Conservation (phyloP, 2,329 filamentous ascomycete genomes). For the Epichloe aotearoae region DNA sequence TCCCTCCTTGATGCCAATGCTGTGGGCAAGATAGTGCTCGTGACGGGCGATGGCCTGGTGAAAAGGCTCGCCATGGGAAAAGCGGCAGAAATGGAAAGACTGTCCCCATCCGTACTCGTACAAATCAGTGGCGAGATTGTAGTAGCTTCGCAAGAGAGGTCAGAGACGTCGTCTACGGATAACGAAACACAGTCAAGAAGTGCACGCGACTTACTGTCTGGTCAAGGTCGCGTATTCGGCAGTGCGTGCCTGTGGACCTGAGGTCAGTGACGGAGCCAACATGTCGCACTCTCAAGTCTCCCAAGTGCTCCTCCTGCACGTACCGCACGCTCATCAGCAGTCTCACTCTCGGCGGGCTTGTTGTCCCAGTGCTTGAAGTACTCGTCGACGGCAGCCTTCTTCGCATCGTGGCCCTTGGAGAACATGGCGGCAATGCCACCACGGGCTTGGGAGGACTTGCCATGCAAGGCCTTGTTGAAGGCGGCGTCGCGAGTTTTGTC, state of each 20-base stretch:
- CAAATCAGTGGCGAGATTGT: conserved; percentile 89
- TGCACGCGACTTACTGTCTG: conserved; percentile 55
- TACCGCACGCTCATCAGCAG: conserved; percentile 67
- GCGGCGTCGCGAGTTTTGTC: conserved; percentile 75
- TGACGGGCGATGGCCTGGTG: conserved; percentile 86
- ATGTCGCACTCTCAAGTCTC: neutral
- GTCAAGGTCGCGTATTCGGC: conserved; percentile 89
- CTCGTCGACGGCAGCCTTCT: conserved; percentile 72
- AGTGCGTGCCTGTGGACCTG: conserved; percentile 49
- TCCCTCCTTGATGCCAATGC: conserved; percentile 71
- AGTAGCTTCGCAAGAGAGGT: conserved; percentile 48
- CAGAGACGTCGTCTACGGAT: conserved; percentile 8
- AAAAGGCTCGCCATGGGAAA: conserved; percentile 76
- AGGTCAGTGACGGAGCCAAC: conserved; percentile 7
- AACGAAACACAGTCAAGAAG: neutral
- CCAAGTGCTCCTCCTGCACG: conserved; percentile 13
- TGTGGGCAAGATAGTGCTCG: conserved; percentile 91
- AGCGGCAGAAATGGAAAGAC: conserved; percentile 96
- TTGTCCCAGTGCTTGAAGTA: conserved; percentile 98
- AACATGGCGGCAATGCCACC: conserved; percentile 77
- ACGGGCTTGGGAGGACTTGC: conserved; percentile 49
- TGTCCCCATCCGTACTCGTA: conserved; percentile 97
- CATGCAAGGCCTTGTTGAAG: conserved; percentile 85
- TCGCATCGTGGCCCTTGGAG: conserved; percentile 61
- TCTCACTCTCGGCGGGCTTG: conserved; percentile 67